Base-by-base conservation (phyloP, 768 basidiomycete genomes). In the Lactarius evosmus region DNA sequence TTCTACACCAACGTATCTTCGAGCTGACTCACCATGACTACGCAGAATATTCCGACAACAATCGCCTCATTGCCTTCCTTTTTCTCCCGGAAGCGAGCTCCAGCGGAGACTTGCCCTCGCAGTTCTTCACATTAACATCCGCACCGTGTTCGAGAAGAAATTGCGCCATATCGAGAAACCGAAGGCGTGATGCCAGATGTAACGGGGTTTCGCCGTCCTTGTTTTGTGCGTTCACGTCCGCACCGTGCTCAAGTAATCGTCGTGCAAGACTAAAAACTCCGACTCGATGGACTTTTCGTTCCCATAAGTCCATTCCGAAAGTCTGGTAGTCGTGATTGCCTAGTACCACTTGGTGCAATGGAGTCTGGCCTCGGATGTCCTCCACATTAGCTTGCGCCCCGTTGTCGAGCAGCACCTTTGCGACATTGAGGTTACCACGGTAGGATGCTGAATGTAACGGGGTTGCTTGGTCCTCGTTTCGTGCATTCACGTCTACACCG, bases 61-160 rank as follows among this genome's bases (percentile, higher is more conserved):
- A 49, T 25, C 46, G 46, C 14, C 6, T 49, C 12, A 49, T 49
- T 14, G 46, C 46, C 25, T 14, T 22, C 12, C 22, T 2, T 14
- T 49, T 49, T 22, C 12, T 49, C 25, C 46, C 25, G 14, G 22
- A 25, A 7, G 46, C 46, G 6, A 49, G 22, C 12, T 49, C 22
- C 12, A 25, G 25, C 0, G 46, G 12, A 0, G 12, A 25, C 22
- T 25, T 25, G 1, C 44, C 22, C 4, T 46, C 44, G 0, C 4
- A 46, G 22, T 46, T 46, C 44, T 46, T 46, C 44, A 22, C 11
- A 46, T 67, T 63, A 17, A 46, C 22, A 5, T 46, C 44, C 4
- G 44, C 44, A 22, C 22, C 22, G 11, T 22, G 44, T 22, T 22
- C 6, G 22, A 46, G 44, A 46, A 46, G 22, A 5, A 22, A 5